Evolutionary conservation across 2,329 filamentous ascomycete genomes (phyloP).

Genomic region (Alternaria brassicae): DNA sequence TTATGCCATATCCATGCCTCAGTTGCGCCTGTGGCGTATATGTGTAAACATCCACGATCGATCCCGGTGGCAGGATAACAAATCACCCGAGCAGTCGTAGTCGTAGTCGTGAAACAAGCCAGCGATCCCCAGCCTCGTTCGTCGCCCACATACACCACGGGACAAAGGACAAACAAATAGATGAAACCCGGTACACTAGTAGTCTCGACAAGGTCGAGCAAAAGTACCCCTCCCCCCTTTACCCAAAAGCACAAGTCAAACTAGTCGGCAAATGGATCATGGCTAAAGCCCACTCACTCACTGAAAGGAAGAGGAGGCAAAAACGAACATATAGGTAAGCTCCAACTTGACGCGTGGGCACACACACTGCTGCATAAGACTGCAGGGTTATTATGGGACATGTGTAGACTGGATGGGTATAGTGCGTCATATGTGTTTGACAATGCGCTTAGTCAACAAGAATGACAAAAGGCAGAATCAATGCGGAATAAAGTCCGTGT

Average conservation of each 20-base stretch:
- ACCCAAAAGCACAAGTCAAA: background rate
- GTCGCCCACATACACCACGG: too few species aligned
- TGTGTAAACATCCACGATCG: background rate
- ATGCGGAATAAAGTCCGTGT: background rate
- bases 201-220: background rate
- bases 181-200: background rate
- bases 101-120: background rate
- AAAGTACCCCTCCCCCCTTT: too few species aligned
- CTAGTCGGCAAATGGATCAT: background rate
- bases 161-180: background rate
- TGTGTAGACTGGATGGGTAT: too few species aligned
- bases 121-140: background rate
- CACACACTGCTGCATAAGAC: too few species aligned
- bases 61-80: background rate
- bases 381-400: too few species aligned
- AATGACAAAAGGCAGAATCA: background rate
- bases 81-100: background rate
- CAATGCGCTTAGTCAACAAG: background rate
- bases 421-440: conserved; percentile 1
- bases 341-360: too few species aligned
- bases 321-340: too few species aligned
- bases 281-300: too few species aligned
- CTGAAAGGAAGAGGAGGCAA: too few species aligned
- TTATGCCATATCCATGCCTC: background rate
- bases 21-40: background rate